phyloP scores from a whole-genome alignment of 192 early-diverging fungal genomes.

The Funneliformis mosseae region DNA sequence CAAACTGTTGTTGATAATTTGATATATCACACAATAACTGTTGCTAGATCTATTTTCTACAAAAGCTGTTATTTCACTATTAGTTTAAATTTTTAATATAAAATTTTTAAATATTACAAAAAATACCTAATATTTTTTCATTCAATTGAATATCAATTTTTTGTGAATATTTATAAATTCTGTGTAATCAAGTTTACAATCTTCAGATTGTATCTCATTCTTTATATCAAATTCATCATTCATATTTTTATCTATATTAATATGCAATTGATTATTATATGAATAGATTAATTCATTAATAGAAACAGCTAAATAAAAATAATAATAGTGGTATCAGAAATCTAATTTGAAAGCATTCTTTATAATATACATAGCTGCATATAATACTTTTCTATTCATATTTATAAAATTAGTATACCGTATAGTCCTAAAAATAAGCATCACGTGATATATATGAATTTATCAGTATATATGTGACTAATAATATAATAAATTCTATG shows the following conservation, averaged over 20 bases:
- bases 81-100: neutral
- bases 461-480: too few relatives aligned
- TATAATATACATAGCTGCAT: neutral
- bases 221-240: neutral
- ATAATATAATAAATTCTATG: too few relatives aligned
- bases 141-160: neutral
- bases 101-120: neutral
- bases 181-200: neutral
- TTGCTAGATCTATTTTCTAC: neutral
- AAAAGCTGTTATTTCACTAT: neutral
- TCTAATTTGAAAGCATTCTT: conserved; percentile 5
- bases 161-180: neutral
- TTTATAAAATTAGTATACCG: neutral
- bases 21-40: neutral
- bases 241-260: neutral
- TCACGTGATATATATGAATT: too few relatives aligned
- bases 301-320: neutral
- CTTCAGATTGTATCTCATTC: neutral
- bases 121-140: conserved; percentile 2
- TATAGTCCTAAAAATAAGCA: too few relatives aligned
- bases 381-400: neutral
- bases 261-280: neutral
- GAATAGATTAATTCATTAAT: neutral
- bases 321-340: neutral
- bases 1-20: neutral